Evolutionary conservation across 345 rosid genomes (phyloP).

Genomic region (Citrus mangshanensis): DNA sequence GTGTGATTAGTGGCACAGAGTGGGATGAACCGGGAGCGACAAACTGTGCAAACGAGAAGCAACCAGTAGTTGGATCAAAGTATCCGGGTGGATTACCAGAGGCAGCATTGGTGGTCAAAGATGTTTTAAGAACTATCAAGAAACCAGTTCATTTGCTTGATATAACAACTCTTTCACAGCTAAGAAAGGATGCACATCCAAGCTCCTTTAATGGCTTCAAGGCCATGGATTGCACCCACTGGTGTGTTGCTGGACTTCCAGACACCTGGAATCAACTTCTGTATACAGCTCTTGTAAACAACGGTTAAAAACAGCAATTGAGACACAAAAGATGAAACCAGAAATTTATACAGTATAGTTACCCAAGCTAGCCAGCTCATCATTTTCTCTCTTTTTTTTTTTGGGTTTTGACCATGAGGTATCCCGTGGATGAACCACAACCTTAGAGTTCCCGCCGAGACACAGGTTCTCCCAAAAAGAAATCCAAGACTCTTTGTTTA

Average conservation of each 20-base stretch:
- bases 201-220: conserved; percentile 42
- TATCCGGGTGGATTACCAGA: conserved; percentile 37
- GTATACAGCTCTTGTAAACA: conserved; percentile 30
- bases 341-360: not conserved
- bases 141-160: conserved; percentile 57
- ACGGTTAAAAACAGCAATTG: not conserved
- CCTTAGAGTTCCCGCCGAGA: no score
- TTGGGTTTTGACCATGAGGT: no score
- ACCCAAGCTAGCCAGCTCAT: not conserved
- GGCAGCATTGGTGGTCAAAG: conserved; percentile 39
- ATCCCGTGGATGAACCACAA: no score
- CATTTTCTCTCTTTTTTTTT: not conserved
- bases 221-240: conserved; percentile 73
- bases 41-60: conserved; percentile 42
- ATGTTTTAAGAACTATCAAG: conserved; percentile 32
- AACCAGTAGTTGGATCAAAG: conserved; percentile 39
- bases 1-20: conserved; percentile 39
- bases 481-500: no score
- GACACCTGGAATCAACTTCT: conserved; percentile 69
- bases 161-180: conserved; percentile 60
- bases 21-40: conserved; percentile 56
- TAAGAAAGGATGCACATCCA: conserved; percentile 75
- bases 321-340: not conserved
- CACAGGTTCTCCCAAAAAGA: no score
- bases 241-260: conserved; percentile 67